Evolutionary conservation across 495 filamentous ascomycete species (phyloP).

Genomic region (Aspergillus asperescens): DNA sequence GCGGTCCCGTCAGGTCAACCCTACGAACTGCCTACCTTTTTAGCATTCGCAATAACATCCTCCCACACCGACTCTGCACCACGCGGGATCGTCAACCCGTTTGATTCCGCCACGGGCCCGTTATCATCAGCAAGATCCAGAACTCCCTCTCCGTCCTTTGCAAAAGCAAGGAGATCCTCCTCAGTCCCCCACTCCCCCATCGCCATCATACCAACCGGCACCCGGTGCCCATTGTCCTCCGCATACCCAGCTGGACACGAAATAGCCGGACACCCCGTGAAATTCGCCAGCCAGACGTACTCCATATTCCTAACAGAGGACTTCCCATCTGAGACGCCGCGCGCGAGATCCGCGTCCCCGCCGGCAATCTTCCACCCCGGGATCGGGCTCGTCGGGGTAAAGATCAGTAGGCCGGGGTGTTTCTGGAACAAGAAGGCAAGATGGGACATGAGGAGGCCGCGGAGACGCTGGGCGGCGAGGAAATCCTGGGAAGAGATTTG

Average conservation of each 20-base stretch:
- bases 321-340: constrained; percentile 71
- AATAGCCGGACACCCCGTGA: constrained; percentile 74
- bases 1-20: neutral
- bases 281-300: constrained; percentile 86
- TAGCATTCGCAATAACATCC: constrained; percentile 29
- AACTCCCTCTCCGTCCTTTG: constrained; percentile 60
- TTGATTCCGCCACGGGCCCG: neutral
- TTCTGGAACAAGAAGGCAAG: constrained; percentile 63
- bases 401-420: constrained; percentile 71
- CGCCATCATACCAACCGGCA: constrained; percentile 84
- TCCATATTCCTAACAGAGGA: constrained; percentile 71
- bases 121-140: constrained; percentile 27
- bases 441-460: constrained; percentile 77
- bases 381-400: constrained; percentile 73
- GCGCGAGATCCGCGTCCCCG: constrained; percentile 48
- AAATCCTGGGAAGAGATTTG: constrained; percentile 66
- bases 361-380: constrained; percentile 64
- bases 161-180: constrained; percentile 71
- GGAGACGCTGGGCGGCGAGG: constrained; percentile 66
- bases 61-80: constrained; percentile 29
- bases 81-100: constrained; percentile 24
- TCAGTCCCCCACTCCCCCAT: constrained; percentile 87
- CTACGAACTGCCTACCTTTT: neutral
- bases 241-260: constrained; percentile 71
- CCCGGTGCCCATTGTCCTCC: constrained; percentile 46